Evolutionary conservation across 2,329 filamentous ascomycete genomes (phyloP).

Genomic region (Xylaria digitata): DNA sequence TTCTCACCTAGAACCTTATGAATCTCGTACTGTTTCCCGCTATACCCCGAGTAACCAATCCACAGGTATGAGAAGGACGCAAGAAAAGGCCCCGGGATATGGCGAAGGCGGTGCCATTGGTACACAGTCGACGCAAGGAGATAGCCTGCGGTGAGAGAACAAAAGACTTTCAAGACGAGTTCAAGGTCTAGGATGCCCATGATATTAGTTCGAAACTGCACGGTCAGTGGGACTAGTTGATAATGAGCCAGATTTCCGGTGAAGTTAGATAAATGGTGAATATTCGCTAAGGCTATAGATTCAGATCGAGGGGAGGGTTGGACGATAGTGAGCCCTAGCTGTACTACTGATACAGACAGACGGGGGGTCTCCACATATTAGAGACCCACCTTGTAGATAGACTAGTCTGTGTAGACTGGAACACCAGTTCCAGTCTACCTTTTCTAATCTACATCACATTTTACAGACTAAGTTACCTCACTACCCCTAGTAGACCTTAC

Average conservation of each 20-base stretch:
- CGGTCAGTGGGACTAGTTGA: not conserved
- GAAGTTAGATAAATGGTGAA: not conserved
- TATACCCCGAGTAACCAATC: constrained; percentile 43
- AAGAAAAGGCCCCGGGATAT: constrained; percentile 41
- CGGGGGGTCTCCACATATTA: too few species aligned
- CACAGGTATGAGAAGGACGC: constrained; percentile 52
- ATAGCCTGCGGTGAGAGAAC: constrained; percentile 27
- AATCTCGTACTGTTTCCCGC: constrained; percentile 41
- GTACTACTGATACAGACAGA: too few species aligned
- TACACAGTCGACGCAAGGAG: constrained; percentile 39
- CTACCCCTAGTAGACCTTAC: too few species aligned
- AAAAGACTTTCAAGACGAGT: not conserved
- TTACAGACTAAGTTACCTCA: too few species aligned
- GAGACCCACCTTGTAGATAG: too few species aligned
- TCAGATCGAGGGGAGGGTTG: not conserved
- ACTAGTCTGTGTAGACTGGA: too few species aligned
- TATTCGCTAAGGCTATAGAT: not conserved
- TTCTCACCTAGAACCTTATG: constrained; percentile 40
- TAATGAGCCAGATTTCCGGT: not conserved
- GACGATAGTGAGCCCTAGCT: too few species aligned
- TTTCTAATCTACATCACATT: too few species aligned
- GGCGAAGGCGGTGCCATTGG: constrained; percentile 41
- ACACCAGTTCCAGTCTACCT: too few species aligned
- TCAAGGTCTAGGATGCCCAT: constrained; percentile 26
- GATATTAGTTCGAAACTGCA: not conserved